Evolutionary conservation across 2,329 filamentous ascomycete species (phyloP).

Genomic region (Simplicillium sp.): DNA sequence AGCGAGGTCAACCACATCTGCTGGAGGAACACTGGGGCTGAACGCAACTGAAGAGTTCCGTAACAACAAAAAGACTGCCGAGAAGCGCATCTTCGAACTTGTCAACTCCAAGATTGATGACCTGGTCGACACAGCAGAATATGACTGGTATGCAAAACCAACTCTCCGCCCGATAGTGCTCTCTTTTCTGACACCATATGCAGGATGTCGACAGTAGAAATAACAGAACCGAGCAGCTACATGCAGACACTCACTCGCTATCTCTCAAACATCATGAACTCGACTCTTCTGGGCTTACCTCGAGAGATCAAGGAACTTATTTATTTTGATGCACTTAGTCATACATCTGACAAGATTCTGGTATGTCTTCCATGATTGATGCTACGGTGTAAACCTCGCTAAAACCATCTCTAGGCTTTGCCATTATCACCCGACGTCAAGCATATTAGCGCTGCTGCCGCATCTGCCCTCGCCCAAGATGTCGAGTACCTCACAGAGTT

Average conservation of each 20-base stretch:
- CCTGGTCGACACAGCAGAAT: conserved; percentile 91
- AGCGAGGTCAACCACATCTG: conserved; percentile 72
- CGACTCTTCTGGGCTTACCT: conserved; percentile 84
- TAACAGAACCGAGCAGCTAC: conserved; percentile 76
- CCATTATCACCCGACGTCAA: conserved; percentile 72
- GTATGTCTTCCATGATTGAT: conserved; percentile 29
- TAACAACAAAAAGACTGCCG: conserved; percentile 87
- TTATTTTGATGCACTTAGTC: conserved; percentile 91
- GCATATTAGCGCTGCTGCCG: conserved; percentile 79
- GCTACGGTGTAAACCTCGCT: background rate
- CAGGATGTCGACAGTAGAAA: conserved; percentile 45
- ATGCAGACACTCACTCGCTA: conserved; percentile 93
- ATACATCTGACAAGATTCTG: conserved; percentile 79
- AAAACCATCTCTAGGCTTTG: conserved; percentile 44
- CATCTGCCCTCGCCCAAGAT: conserved; percentile 71
- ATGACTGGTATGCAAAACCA: conserved; percentile 72
- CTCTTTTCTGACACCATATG: conserved; percentile 9
- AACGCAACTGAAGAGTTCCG: conserved; percentile 79
- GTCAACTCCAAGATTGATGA: conserved; percentile 99
- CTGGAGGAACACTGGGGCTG: conserved; percentile 70
- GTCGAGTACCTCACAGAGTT: conserved; percentile 78
- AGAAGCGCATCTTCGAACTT: conserved; percentile 95
- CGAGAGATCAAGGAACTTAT: conserved; percentile 95
- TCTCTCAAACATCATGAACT: conserved; percentile 92
- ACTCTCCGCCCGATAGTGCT: background rate